Evolutionary conservation across 495 filamentous ascomycete genomes (phyloP), one percentile per base, ranked within the genome.

Genomic region (Podospora appendiculata): DNA sequence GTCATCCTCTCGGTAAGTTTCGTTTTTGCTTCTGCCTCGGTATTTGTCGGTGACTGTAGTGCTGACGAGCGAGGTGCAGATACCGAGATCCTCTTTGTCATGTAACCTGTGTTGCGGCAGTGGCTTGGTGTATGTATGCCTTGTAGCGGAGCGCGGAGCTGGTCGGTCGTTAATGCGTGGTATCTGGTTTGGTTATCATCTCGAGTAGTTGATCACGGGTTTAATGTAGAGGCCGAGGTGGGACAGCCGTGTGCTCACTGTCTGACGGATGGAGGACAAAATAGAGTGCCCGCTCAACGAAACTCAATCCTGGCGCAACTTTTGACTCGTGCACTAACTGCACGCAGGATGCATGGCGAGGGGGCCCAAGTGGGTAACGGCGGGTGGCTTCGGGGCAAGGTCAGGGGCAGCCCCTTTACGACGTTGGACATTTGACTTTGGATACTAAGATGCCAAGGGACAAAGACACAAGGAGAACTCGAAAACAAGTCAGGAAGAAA

Each of bases 1-100:
- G 90, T 67, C 93, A 98, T 71, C 93, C 93, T 41, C 71, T 98
- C 70, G 87, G 93, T 97, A 83, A 74, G 70, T 63, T 19, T 14
- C 35, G 18, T 32, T 8, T 33, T 13, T 19, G 17, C n/a, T 8
- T 51, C 33, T 14, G 10, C 8, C 12, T 7, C 0, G 25, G 0
- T 48, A 40, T 63, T 63, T 53, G 25, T 41, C 3, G 39, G 12
- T 32, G 25, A 32, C 38, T 32, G 25, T 36, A 19, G 5, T 25
- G 25, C 25, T 25, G 18, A 19, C 10, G 13, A 48, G n/a, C 25
- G 13, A 17, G n/a, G 48, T 33, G 5, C 53, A 63, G 74, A 77
- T 47, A 71, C 68, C 45, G 63, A 70, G 43, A 35, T 77, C 10
- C 60, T 75, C 32, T 77, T 77, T 46, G 71, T 76, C 8, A 76